Evolutionary conservation across 768 basidiomycete genomes (phyloP), one percentile per base, ranked within the genome.

Genomic region (Collybia nuda): DNA sequence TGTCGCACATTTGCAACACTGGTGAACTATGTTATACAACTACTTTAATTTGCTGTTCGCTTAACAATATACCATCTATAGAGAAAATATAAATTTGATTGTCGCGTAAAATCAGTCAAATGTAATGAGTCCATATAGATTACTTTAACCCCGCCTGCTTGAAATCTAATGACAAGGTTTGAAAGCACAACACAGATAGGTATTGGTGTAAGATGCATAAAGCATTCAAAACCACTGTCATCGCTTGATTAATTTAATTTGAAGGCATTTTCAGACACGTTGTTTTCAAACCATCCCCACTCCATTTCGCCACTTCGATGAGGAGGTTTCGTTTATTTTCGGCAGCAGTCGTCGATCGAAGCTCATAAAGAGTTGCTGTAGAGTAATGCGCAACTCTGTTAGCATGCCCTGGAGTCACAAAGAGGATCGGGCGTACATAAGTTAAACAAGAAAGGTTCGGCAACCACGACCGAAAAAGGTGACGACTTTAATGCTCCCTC

Each of bases 371-470:
- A 1, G 91, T 93, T 1, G 90, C 90, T 91, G 52, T 43, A 35
- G 15, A 39, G 41, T 6, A 44, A 14, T 29, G 26, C 39, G 24
- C 40, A 12, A n/a, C 2, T 6, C 50, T 17, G 38, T 6, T 11
- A 21, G 42, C 11, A 15, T 36, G n/a, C 44, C 23, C 36, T 42
- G 19, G 9, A n/a, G n/a, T n/a, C n/a, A 1, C 14, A 18, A 32
- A 5, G 9, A 21, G 55, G 18, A 36, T 9, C 32, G 12, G 12
- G 6, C 38, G 23, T 23, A 91, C 91, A 88, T 6, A 93, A 74
- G 55, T 93, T 93, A 68, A 93, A 93, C 39, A 93, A 62, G 68
- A 89, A 89, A 4, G 90, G 90, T 59, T 93, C 90, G 6, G 88
- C 86, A 21, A 85, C 78, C 11, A 87, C 85, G 7, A 88, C 80